phyloP scores from a whole-genome alignment of 2,329 filamentous ascomycete species.

The Exophiala dermatitidis region DNA sequence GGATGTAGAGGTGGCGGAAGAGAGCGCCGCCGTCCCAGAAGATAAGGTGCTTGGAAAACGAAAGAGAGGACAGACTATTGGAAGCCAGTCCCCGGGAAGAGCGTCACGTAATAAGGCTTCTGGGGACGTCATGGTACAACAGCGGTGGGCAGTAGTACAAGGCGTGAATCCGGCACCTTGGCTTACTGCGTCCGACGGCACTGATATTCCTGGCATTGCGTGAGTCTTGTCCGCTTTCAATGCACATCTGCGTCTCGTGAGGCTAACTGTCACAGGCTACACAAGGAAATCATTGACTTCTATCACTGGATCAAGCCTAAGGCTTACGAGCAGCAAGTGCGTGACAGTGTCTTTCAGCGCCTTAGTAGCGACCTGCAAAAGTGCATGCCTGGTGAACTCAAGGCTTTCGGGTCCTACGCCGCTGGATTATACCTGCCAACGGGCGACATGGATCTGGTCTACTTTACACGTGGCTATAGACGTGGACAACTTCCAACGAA shows the following conservation, averaged over 20 bases:
- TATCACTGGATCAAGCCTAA: slow-evolving; percentile 75
- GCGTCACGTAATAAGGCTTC: slow-evolving; percentile 2
- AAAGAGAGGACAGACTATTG: slow-evolving; percentile 59
- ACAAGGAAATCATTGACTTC: slow-evolving; percentile 86
- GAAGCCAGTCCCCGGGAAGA: slow-evolving; percentile 29
- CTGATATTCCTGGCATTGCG: slow-evolving; percentile 18
- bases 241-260: background rate
- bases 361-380: slow-evolving; percentile 54
- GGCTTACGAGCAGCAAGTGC: slow-evolving; percentile 68
- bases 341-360: slow-evolving; percentile 63
- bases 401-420: slow-evolving; percentile 88
- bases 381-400: slow-evolving; percentile 55
- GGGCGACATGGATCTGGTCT: slow-evolving; percentile 89
- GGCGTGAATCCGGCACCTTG: slow-evolving; percentile 13
- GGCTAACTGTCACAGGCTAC: slow-evolving; percentile 52
- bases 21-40: slow-evolving; percentile 41
- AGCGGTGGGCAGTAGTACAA: slow-evolving; percentile 6
- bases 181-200: slow-evolving; percentile 1
- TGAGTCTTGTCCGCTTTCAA: slow-evolving; percentile 10
- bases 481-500: slow-evolving; percentile 30
- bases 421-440: slow-evolving; percentile 70
- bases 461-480: slow-evolving; percentile 58
- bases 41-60: slow-evolving; percentile 53
- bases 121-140: slow-evolving; percentile 10
- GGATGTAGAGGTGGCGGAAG: slow-evolving; percentile 31